These are phyloP conservation scores for Astrothelium subdiscretum DNA, from an alignment of 495 filamentous ascomycete species.

Conservation along the genomic window DNA sequence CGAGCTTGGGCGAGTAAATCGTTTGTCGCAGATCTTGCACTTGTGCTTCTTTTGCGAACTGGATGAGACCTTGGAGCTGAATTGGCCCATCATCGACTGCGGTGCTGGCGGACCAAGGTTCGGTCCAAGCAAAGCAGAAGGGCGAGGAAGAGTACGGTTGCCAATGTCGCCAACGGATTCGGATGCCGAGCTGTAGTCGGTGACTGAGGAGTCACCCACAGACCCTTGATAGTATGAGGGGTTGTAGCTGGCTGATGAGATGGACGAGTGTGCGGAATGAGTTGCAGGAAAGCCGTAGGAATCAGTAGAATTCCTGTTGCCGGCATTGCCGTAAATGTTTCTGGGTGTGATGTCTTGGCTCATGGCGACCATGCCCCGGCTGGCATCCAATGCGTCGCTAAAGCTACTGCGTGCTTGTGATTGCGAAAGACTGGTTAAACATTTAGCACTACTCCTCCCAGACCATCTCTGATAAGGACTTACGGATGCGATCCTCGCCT, in stretches of 20 bases:
- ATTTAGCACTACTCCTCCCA: not conserved
- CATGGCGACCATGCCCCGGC: slow-evolving; percentile 86
- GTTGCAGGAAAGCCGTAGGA: slow-evolving; percentile 87
- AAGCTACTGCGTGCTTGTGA: slow-evolving; percentile 42
- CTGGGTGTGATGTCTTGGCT: slow-evolving; percentile 82
- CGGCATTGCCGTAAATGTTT: slow-evolving; percentile 66
- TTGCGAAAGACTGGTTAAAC: not conserved
- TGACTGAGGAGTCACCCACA: slow-evolving; percentile 75
- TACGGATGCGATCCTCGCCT: slow-evolving; percentile 86
- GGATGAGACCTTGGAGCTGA: slow-evolving; percentile 92
- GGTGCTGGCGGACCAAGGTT: slow-evolving; percentile 69
- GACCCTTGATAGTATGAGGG: slow-evolving; percentile 61
- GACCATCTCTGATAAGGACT: slow-evolving; percentile 43
- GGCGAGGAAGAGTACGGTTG: slow-evolving; percentile 73
- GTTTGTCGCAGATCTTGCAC: slow-evolving; percentile 98
- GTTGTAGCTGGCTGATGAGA: slow-evolving; percentile 67
- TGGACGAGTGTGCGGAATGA: slow-evolving; percentile 89
- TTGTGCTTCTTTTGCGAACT: slow-evolving; percentile 99
- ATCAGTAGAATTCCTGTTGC: slow-evolving; percentile 63
- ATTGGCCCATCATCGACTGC: slow-evolving; percentile 97
- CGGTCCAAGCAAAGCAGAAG: slow-evolving; percentile 54
- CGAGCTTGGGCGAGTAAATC: slow-evolving; percentile 92
- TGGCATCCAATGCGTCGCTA: slow-evolving; percentile 77
- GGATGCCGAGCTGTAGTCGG: slow-evolving; percentile 83
- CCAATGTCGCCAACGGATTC: slow-evolving; percentile 69